phyloP scores from a whole-genome alignment of 768 basidiomycete species.

The Hortiboletus flavorubellus region DNA sequence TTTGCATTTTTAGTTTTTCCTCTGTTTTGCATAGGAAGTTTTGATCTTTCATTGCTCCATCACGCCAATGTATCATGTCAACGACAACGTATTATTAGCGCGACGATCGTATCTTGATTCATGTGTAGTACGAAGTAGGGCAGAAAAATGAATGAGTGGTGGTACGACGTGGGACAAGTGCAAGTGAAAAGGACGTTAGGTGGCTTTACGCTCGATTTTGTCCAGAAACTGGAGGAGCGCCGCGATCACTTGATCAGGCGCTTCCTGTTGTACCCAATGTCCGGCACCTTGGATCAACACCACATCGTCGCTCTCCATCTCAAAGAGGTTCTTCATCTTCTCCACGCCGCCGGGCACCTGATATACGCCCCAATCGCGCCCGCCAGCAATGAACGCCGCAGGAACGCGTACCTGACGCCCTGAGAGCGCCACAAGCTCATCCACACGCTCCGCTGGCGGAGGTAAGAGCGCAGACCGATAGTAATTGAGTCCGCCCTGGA shows the following conservation, averaged over 20 bases:
- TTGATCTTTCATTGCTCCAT: constrained; percentile 12
- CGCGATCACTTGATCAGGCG: constrained; percentile 40
- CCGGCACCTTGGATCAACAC: constrained; percentile 55
- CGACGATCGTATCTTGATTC: constrained; percentile 5
- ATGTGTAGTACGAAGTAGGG: constrained; percentile 13
- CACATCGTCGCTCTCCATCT: constrained; percentile 43
- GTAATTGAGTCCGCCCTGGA: constrained; percentile 61
- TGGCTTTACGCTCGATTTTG: constrained; percentile 10
- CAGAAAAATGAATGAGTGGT: background rate
- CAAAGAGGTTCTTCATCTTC: constrained; percentile 35
- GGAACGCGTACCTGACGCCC: constrained; percentile 48
- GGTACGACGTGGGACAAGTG: background rate
- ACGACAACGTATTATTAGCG: constrained; percentile 17
- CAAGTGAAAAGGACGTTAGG: background rate
- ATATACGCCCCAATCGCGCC: constrained; percentile 59
- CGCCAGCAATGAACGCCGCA: constrained; percentile 55
- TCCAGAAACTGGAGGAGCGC: constrained; percentile 41
- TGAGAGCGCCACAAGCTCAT: constrained; percentile 44
- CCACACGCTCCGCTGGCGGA: constrained; percentile 34
- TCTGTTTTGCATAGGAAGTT: constrained; percentile 26
- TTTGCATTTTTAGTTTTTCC: constrained; percentile 1
- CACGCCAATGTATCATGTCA: constrained; percentile 24
- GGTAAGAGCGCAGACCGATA: constrained; percentile 41
- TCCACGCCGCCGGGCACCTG: constrained; percentile 49
- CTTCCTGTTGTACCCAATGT: constrained; percentile 65